phyloP scores from a whole-genome alignment of 73 alveolate genomes.

The Paramecium tetraurelia region DNA sequence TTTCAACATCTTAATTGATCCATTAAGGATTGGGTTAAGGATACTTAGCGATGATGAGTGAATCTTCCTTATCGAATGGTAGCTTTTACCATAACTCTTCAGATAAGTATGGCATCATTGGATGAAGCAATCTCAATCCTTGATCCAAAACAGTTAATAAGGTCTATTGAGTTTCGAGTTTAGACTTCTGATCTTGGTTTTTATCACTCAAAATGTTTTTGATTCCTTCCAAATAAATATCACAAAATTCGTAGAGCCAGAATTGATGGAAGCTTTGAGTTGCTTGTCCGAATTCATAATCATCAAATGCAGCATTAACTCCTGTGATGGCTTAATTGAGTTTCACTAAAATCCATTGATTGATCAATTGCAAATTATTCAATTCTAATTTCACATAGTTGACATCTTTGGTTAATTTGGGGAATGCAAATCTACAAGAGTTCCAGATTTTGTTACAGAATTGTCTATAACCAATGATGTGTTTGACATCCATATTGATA shows the following conservation, averaged over 20 bases:
- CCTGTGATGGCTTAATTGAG: constrained; percentile 68
- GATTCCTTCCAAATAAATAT: constrained; percentile 89
- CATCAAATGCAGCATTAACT: constrained; percentile 74
- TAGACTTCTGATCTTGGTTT: constrained; percentile 72
- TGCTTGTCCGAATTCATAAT: constrained; percentile 87
- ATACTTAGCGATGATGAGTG: constrained; percentile 81
- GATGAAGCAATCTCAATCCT: constrained; percentile 90
- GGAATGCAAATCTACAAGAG: constrained; percentile 81
- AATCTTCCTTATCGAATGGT: constrained; percentile 82
- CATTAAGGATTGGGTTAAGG: constrained; percentile 71
- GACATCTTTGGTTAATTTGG: constrained; percentile 76
- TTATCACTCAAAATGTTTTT: constrained; percentile 77
- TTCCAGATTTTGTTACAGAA: constrained; percentile 97
- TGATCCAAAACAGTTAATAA: constrained; percentile 79
- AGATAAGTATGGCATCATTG: constrained; percentile 94
- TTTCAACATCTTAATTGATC: constrained; percentile 71
- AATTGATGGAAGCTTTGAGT: constrained; percentile 81
- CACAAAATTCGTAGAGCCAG: constrained; percentile 90
- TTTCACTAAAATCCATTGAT: constrained; percentile 91
- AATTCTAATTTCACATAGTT: constrained; percentile 71
- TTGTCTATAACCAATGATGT: constrained; percentile 95
- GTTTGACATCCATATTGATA: constrained; percentile 81
- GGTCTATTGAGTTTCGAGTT: constrained; percentile 83
- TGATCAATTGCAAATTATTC: constrained; percentile 75
- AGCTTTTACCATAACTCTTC: constrained; percentile 98